phyloP scores from a whole-genome alignment of 495 filamentous ascomycete species.

The Stereocaulon alpinum region DNA sequence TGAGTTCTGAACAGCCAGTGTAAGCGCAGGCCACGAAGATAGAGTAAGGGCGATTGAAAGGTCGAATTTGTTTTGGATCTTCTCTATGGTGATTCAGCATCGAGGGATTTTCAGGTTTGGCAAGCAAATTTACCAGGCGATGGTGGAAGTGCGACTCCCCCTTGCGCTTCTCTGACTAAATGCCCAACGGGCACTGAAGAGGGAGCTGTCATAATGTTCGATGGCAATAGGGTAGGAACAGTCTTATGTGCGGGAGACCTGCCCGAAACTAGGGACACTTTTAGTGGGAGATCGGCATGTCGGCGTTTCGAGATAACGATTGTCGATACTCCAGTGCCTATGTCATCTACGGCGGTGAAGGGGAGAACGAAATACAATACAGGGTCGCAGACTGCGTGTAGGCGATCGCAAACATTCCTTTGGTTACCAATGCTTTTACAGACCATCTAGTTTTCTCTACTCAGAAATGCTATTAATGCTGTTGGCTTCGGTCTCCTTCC shows the following conservation, averaged over 20 bases:
- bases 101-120: not conserved
- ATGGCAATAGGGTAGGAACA: not conserved
- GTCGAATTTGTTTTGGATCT: constrained; percentile 53
- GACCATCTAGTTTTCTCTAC: not conserved
- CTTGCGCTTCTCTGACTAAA: not conserved
- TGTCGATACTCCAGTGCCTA: not conserved
- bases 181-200: not conserved
- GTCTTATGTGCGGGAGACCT: not conserved
- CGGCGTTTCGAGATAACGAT: not conserved
- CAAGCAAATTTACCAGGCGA: constrained; percentile 12
- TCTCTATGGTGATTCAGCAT: constrained; percentile 19
- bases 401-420: not conserved
- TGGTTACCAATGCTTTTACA: not conserved
- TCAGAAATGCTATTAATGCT: not conserved
- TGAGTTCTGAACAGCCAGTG: constrained; percentile 71
- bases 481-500: not conserved
- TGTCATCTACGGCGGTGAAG: not conserved
- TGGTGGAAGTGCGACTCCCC: constrained; percentile 22
- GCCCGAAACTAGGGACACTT: not conserved
- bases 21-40: constrained; percentile 75
- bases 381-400: not conserved
- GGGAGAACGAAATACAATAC: not conserved
- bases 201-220: not conserved
- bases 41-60: constrained; percentile 70
- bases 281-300: constrained; percentile 8